These are phyloP conservation scores for Blastobotrys apis DNA, from an alignment of 1,139 yeast species.

Conservation along the genomic window DNA sequence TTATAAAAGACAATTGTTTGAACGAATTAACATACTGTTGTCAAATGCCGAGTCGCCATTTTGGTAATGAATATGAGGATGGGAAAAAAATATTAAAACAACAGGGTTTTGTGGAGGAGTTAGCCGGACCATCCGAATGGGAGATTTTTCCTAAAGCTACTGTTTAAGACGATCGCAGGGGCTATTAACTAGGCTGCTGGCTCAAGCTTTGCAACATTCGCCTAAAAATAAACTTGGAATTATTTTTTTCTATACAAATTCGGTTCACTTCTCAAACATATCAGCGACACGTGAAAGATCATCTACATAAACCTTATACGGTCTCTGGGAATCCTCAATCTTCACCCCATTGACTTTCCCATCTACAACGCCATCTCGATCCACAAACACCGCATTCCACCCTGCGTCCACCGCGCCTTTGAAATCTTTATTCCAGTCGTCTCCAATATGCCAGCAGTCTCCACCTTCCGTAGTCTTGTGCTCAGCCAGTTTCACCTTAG, in stretches of 20 bases:
- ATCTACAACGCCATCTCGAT: conserved; percentile 19
- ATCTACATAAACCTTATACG: no score
- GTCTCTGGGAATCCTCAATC: no score
- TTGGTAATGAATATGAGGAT: background rate
- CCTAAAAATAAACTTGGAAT: no score
- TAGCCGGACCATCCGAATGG: background rate
- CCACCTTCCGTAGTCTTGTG: conserved; percentile 1
- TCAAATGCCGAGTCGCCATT: conserved; percentile 7
- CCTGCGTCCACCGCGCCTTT: conserved; percentile 26
- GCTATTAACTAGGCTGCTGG: no score
- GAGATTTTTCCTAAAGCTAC: background rate
- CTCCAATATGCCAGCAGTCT: conserved; percentile 30
- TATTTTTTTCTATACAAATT: no score
- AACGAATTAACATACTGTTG: background rate
- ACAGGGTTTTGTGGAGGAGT: background rate
- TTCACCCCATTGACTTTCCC: no score
- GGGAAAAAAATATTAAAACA: no score
- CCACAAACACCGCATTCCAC: conserved; percentile 28
- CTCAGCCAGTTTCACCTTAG: conserved; percentile 4
- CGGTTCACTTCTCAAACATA: no score
- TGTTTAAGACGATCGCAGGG: background rate
- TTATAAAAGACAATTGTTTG: no score
- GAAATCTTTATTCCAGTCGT: conserved; percentile 26
- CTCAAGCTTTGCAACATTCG: no score
- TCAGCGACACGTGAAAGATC: no score